A percentile compares a stretch with the other conserved stretches of the same genome.
These are phyloP conservation scores for Stipa capillata DNA, from an alignment of 176 grass and related monocot genomes.

Conservation along the genomic window DNA sequence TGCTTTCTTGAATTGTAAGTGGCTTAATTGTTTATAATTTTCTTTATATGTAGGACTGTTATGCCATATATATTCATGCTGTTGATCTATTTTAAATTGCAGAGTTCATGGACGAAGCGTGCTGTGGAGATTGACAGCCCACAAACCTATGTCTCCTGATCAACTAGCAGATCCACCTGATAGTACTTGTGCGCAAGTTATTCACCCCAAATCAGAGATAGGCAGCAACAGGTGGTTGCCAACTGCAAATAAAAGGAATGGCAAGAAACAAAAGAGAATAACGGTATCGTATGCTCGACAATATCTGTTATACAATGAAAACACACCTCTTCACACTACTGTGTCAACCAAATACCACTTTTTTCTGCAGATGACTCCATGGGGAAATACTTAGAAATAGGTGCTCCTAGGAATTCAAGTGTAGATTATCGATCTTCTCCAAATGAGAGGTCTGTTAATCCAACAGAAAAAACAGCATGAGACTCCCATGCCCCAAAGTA, in stretches of 20 bases:
- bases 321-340: not conserved
- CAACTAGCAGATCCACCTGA: constrained; percentile 58
- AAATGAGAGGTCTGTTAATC: constrained; percentile 37
- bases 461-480: constrained; percentile 30
- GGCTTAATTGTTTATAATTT: not conserved
- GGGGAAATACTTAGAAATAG: constrained; percentile 83
- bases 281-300: constrained; percentile 42
- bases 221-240: constrained; percentile 58
- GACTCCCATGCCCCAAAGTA: constrained; percentile 27
- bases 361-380: constrained; percentile 67
- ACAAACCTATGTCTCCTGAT: constrained; percentile 47
- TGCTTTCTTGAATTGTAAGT: not conserved
- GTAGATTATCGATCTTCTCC: constrained; percentile 34
- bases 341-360: constrained; percentile 7
- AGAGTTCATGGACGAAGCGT: constrained; percentile 90
- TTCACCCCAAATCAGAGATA: constrained; percentile 65
- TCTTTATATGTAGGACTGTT: not conserved
- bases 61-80: too few species aligned
- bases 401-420: constrained; percentile 48
- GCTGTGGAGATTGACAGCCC: constrained; percentile 79
- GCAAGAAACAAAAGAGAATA: constrained; percentile 46
- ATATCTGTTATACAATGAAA: not conserved
- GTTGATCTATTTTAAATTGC: constrained; percentile 31
- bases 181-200: constrained; percentile 87
- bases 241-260: constrained; percentile 26